Evolutionary conservation across 192 early-diverging fungal species (phyloP).

Genomic region (Podila epicladia): DNA sequence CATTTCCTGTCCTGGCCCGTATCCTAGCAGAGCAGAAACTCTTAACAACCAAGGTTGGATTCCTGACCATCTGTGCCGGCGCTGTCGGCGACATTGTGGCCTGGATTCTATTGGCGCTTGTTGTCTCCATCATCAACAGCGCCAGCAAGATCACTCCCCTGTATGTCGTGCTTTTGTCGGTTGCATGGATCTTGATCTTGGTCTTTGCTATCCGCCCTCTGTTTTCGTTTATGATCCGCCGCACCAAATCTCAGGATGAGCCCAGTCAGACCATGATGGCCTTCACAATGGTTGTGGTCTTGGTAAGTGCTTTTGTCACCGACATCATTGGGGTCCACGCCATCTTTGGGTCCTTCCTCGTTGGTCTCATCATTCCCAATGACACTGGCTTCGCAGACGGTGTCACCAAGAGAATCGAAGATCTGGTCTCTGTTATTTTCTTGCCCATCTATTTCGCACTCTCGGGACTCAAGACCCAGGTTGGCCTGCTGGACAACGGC

Average conservation of each 20-base stretch:
- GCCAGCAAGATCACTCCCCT: constrained; percentile 74
- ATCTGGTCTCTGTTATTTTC: constrained; percentile 86
- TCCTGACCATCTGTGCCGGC: constrained; percentile 85
- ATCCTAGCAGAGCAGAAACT: constrained; percentile 92
- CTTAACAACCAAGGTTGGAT: constrained; percentile 81
- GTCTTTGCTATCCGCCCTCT: constrained; percentile 74
- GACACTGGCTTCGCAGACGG: constrained; percentile 87
- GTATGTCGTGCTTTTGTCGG: constrained; percentile 80
- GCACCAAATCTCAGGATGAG: constrained; percentile 61
- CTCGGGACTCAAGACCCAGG: constrained; percentile 90
- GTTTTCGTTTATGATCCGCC: constrained; percentile 58
- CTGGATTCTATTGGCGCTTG: constrained; percentile 85
- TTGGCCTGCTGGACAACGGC: constrained; percentile 77
- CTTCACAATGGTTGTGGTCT: constrained; percentile 75
- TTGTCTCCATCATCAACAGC: constrained; percentile 88
- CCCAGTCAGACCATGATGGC: constrained; percentile 72
- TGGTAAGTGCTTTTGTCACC: constrained; percentile 83
- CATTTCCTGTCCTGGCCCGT: constrained; percentile 95
- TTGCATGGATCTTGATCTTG: constrained; percentile 79
- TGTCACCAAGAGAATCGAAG: constrained; percentile 94
- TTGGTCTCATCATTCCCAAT: constrained; percentile 89
- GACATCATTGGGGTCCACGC: constrained; percentile 90
- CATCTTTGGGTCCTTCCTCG: constrained; percentile 94
- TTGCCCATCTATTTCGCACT: constrained; percentile 95
- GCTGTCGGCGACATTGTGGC: constrained; percentile 89